Base-by-base conservation (phyloP, 2,329 filamentous ascomycete species). In the Mycosphaerella sp. region DNA sequence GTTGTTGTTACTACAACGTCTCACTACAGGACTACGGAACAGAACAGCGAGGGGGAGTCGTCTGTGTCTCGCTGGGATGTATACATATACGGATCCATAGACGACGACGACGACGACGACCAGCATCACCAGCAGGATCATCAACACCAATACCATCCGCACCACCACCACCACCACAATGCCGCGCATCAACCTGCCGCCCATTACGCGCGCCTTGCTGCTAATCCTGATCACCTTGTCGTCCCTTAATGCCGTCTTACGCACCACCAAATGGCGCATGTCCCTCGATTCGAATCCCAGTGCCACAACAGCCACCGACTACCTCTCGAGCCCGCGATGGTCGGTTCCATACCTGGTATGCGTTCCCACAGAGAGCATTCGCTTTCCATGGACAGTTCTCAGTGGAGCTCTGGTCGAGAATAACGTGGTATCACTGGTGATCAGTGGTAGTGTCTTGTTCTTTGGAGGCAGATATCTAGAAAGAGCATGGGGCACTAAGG, bases 391-490 rank as follows among this genome's bases (percentile, higher is more conserved):
- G 93, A 94, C 89, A 1, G 86, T 95, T 58, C 63, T 94, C 50
- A 87, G 87, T 2, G 86, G 89, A 2, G 87, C 89, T 0, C 79
- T 96, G 50, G 89, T 96, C 43, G 93, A 98, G 74, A 86, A 88
- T 70, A 97, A 97, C 69, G 76, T 97, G 62, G 86, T 95, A 65
- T 95, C 89, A 9, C 77, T 96, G 39, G 72, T 81, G 21, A 81
- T 95, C 51, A 89, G 88, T 42, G 84, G 79, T 25, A 74, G 84
- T 39, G 90, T 90, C 1, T 72, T 97, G 48, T 95, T 90, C 70
- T 88, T 95, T 73, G 91, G 91, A 49, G 93, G 93, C 8, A 83
- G 89, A 62, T 98, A 98, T 70, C 80, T 98, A 17, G 93, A 98
- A 77, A 79, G 93, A 64, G 91, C 93, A 30, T 98, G 91, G 93